These are phyloP conservation scores for Micractinium sp. DNA, from an alignment of 139 green algal genomes.

Conservation along the genomic window DNA sequence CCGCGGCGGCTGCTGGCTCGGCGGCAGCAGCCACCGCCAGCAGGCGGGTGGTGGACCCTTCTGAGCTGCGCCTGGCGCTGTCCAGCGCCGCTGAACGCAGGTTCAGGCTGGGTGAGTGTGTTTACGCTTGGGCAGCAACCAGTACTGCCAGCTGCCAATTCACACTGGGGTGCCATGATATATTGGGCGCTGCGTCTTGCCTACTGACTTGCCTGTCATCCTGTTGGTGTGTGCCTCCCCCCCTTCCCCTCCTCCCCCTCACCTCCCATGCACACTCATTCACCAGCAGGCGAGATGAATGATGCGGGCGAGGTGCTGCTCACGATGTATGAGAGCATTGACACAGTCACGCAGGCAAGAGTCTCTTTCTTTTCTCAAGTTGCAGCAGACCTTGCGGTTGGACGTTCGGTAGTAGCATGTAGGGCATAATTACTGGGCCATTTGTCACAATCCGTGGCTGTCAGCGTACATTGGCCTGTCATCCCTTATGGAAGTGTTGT, in stretches of 20 bases:
- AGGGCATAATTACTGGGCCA: too few relatives aligned
- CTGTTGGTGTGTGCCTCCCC: too few relatives aligned
- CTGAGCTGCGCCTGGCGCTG: conserved; percentile 13
- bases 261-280: too few relatives aligned
- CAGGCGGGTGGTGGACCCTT: background rate
- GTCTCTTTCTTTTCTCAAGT: background rate
- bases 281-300: conserved; percentile 11
- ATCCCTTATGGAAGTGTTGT: too few relatives aligned
- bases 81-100: background rate
- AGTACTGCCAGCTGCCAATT: too few relatives aligned
- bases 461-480: background rate
- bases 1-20: background rate
- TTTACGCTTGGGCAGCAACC: background rate
- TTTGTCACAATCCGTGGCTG: too few relatives aligned
- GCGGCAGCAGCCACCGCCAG: background rate
- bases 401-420: too few relatives aligned
- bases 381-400: too few relatives aligned
- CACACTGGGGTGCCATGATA: too few relatives aligned
- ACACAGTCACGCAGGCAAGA: background rate
- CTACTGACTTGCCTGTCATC: too few relatives aligned
- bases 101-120: background rate
- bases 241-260: too few relatives aligned
- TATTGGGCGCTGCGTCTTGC: too few relatives aligned
- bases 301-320: conserved; percentile 29
- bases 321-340: conserved; percentile 17